phyloP scores from a whole-genome alignment of 2,329 filamentous ascomycete genomes.

The Sporothrix variecibatus region DNA sequence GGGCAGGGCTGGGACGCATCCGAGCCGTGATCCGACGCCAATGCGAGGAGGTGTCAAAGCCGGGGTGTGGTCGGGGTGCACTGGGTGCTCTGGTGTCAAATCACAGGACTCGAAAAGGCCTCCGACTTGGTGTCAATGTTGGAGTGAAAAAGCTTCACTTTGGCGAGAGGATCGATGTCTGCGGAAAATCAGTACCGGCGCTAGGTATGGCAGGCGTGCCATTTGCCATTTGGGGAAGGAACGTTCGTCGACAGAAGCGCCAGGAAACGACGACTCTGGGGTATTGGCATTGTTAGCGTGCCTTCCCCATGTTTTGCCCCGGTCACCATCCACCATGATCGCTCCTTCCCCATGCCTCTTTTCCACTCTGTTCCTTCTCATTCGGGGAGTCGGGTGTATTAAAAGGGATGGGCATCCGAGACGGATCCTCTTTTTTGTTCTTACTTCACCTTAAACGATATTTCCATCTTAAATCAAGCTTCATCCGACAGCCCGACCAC shows the following conservation, averaged over 20 bases:
- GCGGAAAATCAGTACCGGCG: conserved; percentile 12
- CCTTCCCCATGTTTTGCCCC: conserved; percentile 3
- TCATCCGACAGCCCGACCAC: conserved; percentile 3
- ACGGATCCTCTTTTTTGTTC: background rate
- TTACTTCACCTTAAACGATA: background rate
- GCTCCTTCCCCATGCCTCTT: background rate
- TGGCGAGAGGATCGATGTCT: background rate
- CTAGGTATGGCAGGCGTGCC: background rate
- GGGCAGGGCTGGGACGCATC: background rate
- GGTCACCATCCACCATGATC: background rate
- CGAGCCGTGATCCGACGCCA: conserved; percentile 16
- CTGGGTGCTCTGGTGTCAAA: no score
- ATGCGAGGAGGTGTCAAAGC: background rate
- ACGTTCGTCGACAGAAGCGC: background rate
- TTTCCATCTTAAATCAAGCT: background rate
- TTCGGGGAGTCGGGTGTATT: background rate
- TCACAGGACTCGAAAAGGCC: background rate
- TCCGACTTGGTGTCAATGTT: no score
- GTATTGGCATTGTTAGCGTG: background rate
- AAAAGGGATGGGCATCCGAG: background rate
- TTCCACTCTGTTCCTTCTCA: background rate
- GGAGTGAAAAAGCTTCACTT: background rate
- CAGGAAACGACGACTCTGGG: background rate
- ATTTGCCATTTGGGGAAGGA: background rate
- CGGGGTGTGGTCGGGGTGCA: no score